Evolutionary conservation across 1,284 basidiomycete genomes (phyloP).

Genomic region (Ustilago shanxiensis): DNA sequence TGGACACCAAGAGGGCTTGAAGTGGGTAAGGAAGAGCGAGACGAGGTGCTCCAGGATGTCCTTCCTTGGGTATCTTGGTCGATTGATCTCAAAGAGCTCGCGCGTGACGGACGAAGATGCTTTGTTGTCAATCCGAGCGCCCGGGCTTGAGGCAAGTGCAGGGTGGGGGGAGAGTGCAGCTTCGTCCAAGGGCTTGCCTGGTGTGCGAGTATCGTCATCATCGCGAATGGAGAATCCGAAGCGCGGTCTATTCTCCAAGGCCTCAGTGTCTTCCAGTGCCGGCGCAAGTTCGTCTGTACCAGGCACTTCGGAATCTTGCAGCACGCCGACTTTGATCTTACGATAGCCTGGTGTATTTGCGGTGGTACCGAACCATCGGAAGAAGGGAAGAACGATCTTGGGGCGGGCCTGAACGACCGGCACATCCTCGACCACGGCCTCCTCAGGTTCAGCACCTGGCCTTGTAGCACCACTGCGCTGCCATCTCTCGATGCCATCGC

Average conservation of each 20-base stretch:
- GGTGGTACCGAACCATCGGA: conserved; percentile 64
- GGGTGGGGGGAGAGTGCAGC: conserved; percentile 38
- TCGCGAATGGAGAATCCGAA: conserved; percentile 46
- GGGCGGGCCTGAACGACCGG: conserved; percentile 28
- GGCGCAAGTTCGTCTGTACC: conserved; percentile 43
- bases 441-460: conserved; percentile 26
- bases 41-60: conserved; percentile 58
- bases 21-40: conserved; percentile 51
- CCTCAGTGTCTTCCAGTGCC: conserved; percentile 24
- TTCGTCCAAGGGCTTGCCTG: conserved; percentile 32
- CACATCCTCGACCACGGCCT: conserved; percentile 12
- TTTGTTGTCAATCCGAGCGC: conserved; percentile 34
- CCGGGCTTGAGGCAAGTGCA: conserved; percentile 21
- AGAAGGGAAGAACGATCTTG: conserved; percentile 63
- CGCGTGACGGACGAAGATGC: conserved; percentile 53
- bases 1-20: conserved; percentile 59
- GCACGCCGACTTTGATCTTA: conserved; percentile 63
- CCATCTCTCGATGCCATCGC: conserved; percentile 52
- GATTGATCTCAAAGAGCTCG: conserved; percentile 60
- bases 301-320: conserved; percentile 51
- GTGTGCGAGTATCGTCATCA: conserved; percentile 35
- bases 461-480: conserved; percentile 39
- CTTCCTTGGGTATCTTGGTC: conserved; percentile 54
- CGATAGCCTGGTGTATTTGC: conserved; percentile 65
- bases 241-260: conserved; percentile 6